Evolutionary conservation across 768 basidiomycete species (phyloP), one percentile per base, ranked within the genome.

Genomic region (Phallus indusiatus): DNA sequence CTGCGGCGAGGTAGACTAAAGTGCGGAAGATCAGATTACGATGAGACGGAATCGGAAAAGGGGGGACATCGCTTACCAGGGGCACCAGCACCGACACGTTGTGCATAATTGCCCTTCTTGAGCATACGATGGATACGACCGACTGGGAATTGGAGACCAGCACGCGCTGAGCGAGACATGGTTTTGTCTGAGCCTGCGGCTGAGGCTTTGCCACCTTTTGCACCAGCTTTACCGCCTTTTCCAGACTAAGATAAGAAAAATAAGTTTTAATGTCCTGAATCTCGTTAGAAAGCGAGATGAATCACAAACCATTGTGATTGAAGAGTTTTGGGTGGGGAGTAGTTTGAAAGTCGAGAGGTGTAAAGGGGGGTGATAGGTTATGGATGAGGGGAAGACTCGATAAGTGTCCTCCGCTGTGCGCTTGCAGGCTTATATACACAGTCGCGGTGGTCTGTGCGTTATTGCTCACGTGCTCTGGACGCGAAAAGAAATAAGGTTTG

Each of bases 111-210:
- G 46, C 83, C 84, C 67, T 78, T 78, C 75, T 85, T 88, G 70
- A 91, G 68, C 18, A 86, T 73, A 71, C 90, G 80, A 72, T 88
- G 86, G 64, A 92, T 85, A 78, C 90, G 86, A 70, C 84, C 83
- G 60, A 91, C 89, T 59, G 90, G 87, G 74, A 92, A 88, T 66
- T 82, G 82, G 59, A 84, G 73, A 62, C 82, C 81, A 4, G 81
- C 81, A 37, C 78, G 79, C 53, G 77, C 72, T 14, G 90, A 90
- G 59, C 86, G 83, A 55, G 87, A 84, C 67, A 82, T 77, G 8
- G 78, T 74, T 73, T 85, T 86, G 63, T 60, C 54, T 51, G 62
- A 71, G 18, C 61, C 70, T 47, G 71, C 73, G 46, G 71, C 62
- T 49, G 67, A 61, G 58, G 72, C 71, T 63, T 73, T 72, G 50